Evolutionary conservation across 179 eudicot genomes (phyloP), one percentile per base, ranked within the genome.

Genomic region (Beta lomatogona): DNA sequence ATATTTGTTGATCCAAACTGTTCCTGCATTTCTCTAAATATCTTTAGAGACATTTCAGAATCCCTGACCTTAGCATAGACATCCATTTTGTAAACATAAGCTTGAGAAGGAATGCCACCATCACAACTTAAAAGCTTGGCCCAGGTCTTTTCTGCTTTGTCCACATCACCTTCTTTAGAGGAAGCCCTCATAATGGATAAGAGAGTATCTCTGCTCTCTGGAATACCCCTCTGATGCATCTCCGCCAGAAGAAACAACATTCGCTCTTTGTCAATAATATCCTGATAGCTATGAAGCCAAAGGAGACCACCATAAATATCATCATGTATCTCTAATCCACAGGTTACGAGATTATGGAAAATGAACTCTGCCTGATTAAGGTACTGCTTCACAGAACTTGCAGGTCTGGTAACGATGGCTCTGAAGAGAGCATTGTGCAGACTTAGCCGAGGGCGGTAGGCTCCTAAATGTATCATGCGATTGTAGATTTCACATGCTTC

Each of bases 211-310:
- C 57, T 82, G 79, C 84, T 88, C 85, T 94, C 98, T 77, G 85
- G 85, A 85, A 91, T 58, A 63, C 93, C 92, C 11, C 69, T 81
- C 60, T 70, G 77, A 63, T 77, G 86, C 99, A 97, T 91, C 84
- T 97, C 97, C 69, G 83, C 82, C 48, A 93, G 85, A 74, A 97
- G 78, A 63, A 80, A 87, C 25, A 78, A 76, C 77, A 97, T 89
- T 72, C 99, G 91, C 53, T 88, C 89, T 79, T 84, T 88, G 80
- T 94, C 98, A 73, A 92, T 74, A 60, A 73, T 80, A 74, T 96
- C 98, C 83, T 96, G 99, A 85, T 94, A 90, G 78, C 99, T 96
- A 69, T 94, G 98, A 57, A 96, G 94, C 97, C 99, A 94, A 73
- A 96, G 91, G 58, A 96, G 91, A 82, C 95, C 98, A 31, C 89